Conservation (phyloP, 768 basidiomycete genomes). For the Austroboletus festivus region DNA sequence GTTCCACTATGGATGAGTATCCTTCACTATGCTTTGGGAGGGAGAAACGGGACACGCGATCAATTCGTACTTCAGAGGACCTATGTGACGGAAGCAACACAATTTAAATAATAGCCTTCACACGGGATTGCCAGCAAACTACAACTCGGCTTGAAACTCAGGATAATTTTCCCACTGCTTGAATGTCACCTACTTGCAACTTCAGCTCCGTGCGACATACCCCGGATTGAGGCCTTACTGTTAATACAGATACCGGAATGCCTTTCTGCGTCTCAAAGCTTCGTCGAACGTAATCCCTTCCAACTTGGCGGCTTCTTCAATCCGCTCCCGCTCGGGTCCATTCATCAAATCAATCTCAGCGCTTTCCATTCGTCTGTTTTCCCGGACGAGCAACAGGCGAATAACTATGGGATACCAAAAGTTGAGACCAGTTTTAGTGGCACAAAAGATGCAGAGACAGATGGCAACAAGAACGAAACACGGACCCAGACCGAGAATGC, state of each 20-base stretch:
- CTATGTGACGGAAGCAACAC: too few relatives aligned
- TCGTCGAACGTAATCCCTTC: constrained; percentile 61
- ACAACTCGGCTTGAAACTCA: too few relatives aligned
- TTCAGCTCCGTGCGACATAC: too few relatives aligned
- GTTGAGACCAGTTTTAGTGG: background rate
- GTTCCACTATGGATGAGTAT: too few relatives aligned
- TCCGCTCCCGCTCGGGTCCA: constrained; percentile 44
- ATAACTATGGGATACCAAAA: constrained; percentile 33
- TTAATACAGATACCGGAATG: constrained; percentile 58
- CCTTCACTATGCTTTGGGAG: too few relatives aligned
- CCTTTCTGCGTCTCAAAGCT: constrained; percentile 53
- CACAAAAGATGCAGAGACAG: background rate
- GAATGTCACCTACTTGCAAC: too few relatives aligned
- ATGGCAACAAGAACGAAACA: background rate
- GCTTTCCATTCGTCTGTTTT: constrained; percentile 49
- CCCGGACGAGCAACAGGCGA: constrained; percentile 41
- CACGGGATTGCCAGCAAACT: too few relatives aligned
- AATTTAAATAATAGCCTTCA: too few relatives aligned
- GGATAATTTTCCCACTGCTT: too few relatives aligned
- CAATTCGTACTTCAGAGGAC: too few relatives aligned
- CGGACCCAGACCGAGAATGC: constrained; percentile 36
- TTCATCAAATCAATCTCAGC: constrained; percentile 46
- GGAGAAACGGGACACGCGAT: too few relatives aligned
- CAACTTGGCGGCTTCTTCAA: constrained; percentile 55
- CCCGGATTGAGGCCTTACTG: too few relatives aligned